Evolutionary conservation across 805 yeast genomes (phyloP).

Genomic region (Cyberlindnera petersonii): DNA sequence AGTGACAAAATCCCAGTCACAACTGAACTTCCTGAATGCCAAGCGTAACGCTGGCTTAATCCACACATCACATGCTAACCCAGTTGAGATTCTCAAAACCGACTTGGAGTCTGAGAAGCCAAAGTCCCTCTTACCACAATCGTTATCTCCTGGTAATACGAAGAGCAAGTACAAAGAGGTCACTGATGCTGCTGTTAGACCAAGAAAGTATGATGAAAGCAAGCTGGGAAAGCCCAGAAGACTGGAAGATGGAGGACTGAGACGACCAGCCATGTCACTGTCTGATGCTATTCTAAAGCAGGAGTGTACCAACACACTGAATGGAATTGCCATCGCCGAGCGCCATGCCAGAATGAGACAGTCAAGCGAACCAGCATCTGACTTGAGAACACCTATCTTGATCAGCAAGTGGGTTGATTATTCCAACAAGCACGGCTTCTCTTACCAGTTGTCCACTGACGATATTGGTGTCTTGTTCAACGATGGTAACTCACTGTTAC

Average conservation of each 20-base stretch:
- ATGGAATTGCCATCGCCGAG: conserved; percentile 42
- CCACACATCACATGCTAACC: conserved; percentile 45
- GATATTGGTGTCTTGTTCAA: conserved; percentile 88
- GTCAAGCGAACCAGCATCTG: conserved; percentile 5
- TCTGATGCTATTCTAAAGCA: conserved; percentile 35
- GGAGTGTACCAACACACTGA: conserved; percentile 43
- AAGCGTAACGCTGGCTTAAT: conserved; percentile 63
- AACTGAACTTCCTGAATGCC: conserved; percentile 61
- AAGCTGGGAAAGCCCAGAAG: conserved; percentile 35
- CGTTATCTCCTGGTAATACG: conserved; percentile 90
- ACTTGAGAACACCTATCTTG: conserved; percentile 52
- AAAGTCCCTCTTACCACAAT: conserved; percentile 72
- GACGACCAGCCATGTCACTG: conserved; percentile 19
- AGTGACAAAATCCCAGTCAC: conserved; percentile 57
- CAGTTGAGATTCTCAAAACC: conserved; percentile 64
- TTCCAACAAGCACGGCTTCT: conserved; percentile 91
- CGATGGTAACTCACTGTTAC: conserved; percentile 76
- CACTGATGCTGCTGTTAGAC: conserved; percentile 25
- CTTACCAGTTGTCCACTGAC: conserved; percentile 87
- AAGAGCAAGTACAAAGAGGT: conserved; percentile 76
- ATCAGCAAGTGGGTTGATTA: conserved; percentile 98
- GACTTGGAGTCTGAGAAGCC: conserved; percentile 69
- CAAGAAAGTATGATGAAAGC: conserved; percentile 31
- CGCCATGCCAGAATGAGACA: conserved; percentile 41
- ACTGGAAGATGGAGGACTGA: conserved; percentile 34